Percentiles rank a stretch among this genome's conserved stretches.
Conservation (phyloP, 345 rosid species). For the Hevea brasiliensis region DNA sequence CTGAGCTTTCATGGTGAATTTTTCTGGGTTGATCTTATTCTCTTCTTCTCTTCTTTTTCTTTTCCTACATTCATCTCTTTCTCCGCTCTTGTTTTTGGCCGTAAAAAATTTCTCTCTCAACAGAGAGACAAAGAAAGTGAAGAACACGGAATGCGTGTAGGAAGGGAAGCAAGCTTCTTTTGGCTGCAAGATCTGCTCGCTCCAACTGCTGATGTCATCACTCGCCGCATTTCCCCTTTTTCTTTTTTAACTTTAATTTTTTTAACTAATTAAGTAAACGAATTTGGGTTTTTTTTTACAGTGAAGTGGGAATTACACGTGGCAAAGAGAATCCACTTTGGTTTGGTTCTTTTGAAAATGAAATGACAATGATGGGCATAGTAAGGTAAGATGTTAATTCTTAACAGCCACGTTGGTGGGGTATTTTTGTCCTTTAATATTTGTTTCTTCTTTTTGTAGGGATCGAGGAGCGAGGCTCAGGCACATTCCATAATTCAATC, state of each 20-base stretch:
- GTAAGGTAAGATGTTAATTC: background rate
- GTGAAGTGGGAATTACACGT: constrained; percentile 23
- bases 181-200: constrained; percentile 70
- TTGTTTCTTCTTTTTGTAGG: constrained; percentile 15
- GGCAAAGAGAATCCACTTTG: constrained; percentile 17
- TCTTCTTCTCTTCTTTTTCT: constrained; percentile 24
- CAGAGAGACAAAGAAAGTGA: constrained; percentile 5
- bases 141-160: background rate
- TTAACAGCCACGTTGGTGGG: background rate
- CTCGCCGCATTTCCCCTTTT: constrained; percentile 18
- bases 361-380: constrained; percentile 29
- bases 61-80: constrained; percentile 52
- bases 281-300: background rate
- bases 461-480: constrained; percentile 31
- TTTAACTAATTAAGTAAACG: background rate
- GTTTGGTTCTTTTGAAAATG: background rate
- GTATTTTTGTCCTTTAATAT: constrained; percentile 18
- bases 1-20: constrained; percentile 58
- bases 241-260: background rate
- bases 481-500: constrained; percentile 17
- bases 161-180: constrained; percentile 53
- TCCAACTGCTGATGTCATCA: constrained; percentile 46
- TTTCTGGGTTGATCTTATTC: constrained; percentile 32
- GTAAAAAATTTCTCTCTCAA: constrained; percentile 1
- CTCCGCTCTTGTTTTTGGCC: constrained; percentile 4